Evolutionary conservation across 2,329 filamentous ascomycete genomes (phyloP), one percentile per base, ranked within the genome.

Genomic region (Celoporthe dispersa): DNA sequence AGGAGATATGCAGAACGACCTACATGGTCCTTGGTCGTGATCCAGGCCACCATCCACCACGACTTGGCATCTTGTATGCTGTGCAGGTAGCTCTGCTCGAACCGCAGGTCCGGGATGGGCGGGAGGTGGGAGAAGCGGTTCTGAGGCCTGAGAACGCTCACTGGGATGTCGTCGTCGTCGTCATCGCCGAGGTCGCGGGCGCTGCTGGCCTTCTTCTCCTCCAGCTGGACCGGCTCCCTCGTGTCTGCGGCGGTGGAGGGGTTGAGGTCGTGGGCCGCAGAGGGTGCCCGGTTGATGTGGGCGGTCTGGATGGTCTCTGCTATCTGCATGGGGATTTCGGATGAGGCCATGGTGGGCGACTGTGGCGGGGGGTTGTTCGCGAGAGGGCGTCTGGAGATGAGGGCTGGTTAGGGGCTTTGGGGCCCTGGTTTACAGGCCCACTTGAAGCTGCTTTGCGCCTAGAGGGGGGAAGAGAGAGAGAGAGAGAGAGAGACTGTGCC

Each of bases 61-160:
- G 89, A 90, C 74, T 96, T 88, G 48, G 94, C 94, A 68, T 89
- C 86, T 73, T 91, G 88, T 75, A 99, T 92, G 82, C 94, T 97
- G 76, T 92, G 91, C 68, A 99, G 87, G 80, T 99, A 99, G 85
- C 94, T 98, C 86, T 99, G 96, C 83, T 99, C 96, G 82, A 98
- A 98, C 59, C 96, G 89, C 74, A 99, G 84, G 82, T 99, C 96
- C 4, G 94, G 94, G 77, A 98, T 87, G 11, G 89, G 88, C 39
- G 87, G 88, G 68, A 90, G 82, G 55, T 81, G 79, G 48, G 81
- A 79, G 62, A 77, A 76, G 63, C 83, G 84, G 66, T 82, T 82
- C 68, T 84, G 80, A 62, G 89, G 84, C 59, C 84, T 84, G 66
- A 94, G 80, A 6, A 91, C 85, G 73, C 88, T 91, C 72, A 90